Evolutionary conservation across 345 rosid genomes (phyloP).

Genomic region (Populus alba): DNA sequence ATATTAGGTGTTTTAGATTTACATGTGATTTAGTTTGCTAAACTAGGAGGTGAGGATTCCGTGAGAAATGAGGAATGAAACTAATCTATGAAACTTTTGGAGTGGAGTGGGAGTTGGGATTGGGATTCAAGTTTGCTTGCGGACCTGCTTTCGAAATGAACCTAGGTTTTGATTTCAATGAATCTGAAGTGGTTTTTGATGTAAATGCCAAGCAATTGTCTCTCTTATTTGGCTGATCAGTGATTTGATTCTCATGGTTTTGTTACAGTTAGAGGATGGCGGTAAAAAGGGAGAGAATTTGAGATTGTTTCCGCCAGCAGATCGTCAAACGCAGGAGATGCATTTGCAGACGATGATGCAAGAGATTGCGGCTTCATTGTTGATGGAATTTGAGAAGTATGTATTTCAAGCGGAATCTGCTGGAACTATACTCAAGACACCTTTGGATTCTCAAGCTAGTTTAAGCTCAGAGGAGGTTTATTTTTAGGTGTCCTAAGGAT

Average conservation of each 20-base stretch:
- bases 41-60: neutral
- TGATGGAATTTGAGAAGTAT: constrained; percentile 97
- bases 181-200: neutral
- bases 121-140: neutral
- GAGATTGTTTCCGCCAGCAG: constrained; percentile 88
- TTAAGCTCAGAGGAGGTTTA: constrained; percentile 98
- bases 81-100: neutral
- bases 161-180: neutral
- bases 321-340: constrained; percentile 74
- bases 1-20: neutral
- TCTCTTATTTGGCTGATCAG: neutral
- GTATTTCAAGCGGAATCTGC: constrained; percentile 87
- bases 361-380: constrained; percentile 77
- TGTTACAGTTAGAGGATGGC: constrained; percentile 77
- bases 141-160: neutral
- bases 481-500: constrained; percentile 85
- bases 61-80: neutral
- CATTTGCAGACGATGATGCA: constrained; percentile 98
- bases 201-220: neutral
- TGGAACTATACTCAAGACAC: constrained; percentile 93
- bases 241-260: constrained; percentile 4
- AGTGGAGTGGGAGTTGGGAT: neutral
- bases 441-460: constrained; percentile 97
- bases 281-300: constrained; percentile 57
- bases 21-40: neutral